Evolutionary conservation across 2,329 filamentous ascomycete species (phyloP).

Genomic region (Didymosphaeria variabile): DNA sequence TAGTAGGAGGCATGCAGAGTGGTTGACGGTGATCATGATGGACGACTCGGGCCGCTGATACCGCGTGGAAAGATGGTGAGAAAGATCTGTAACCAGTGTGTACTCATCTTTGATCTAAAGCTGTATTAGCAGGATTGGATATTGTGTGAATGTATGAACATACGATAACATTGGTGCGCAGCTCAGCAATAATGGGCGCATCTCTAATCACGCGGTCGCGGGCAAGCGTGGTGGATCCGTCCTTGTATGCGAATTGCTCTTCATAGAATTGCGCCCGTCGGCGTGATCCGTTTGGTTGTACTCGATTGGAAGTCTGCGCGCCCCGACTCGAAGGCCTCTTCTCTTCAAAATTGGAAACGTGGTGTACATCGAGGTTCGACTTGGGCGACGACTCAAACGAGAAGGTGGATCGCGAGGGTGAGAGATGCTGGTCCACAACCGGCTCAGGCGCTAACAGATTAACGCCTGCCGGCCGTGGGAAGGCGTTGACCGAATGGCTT

Average conservation of each 20-base stretch:
- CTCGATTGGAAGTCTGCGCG: slow-evolving; percentile 13
- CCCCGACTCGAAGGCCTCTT: slow-evolving; percentile 23
- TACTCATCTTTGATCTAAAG: slow-evolving; percentile 76
- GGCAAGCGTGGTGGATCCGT: slow-evolving; percentile 41
- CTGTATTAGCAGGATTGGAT: slow-evolving; percentile 31
- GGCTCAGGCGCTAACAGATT: slow-evolving; percentile 41
- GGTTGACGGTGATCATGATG: slow-evolving; percentile 78
- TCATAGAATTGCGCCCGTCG: slow-evolving; percentile 50
- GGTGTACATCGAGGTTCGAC: slow-evolving; percentile 36
- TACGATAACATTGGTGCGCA: slow-evolving; percentile 63
- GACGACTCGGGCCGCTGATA: slow-evolving; percentile 78
- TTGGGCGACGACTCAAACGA: slow-evolving; percentile 48
- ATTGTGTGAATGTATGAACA: slow-evolving; percentile 33
- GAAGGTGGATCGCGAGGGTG: slow-evolving; percentile 48
- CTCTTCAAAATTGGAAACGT: slow-evolving; percentile 25
- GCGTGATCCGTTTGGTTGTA: slow-evolving; percentile 29
- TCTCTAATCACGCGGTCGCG: slow-evolving; percentile 56
- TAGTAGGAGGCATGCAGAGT: slow-evolving; percentile 78
- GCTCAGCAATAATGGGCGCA: slow-evolving; percentile 58
- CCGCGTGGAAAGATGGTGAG: slow-evolving; percentile 74
- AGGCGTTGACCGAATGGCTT: slow-evolving; percentile 42
- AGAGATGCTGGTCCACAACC: slow-evolving; percentile 35
- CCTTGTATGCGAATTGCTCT: slow-evolving; percentile 50
- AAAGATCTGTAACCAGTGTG: slow-evolving; percentile 76
- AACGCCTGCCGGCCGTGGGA: slow-evolving; percentile 47